Base-by-base conservation (phyloP, 257 asterid genomes). In the Ilex asprella region DNA sequence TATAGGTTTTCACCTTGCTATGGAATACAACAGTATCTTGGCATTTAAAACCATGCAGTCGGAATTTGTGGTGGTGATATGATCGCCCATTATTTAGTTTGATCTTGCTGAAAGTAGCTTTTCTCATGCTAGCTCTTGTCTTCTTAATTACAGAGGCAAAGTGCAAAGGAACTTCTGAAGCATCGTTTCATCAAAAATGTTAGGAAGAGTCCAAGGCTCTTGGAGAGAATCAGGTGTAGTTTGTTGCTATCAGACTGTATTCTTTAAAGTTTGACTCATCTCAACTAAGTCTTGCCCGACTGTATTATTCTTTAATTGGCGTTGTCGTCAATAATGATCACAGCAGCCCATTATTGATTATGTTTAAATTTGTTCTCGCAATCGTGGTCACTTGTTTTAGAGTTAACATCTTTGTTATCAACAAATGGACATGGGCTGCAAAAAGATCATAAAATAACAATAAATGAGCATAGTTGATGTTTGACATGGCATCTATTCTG, bases 141-240 rank as follows among this genome's bases (percentile, higher is more conserved):
- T 66, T 56, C 58, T 55, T 63, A 53, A 68, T 68, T 65, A 30
- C 62, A 93, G 99, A 85, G 99, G 79, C 86, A 86, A 72, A 89
- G 96, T 81, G 99, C 99, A 10, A 93, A 81, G 81, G 99, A 93
- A 73, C 92, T 93, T 61, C 81, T 89, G 56, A 93, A 82, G 90
- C 96, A 85, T 67, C 96, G 96, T 10, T 89, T 93, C 69, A 82
- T 93, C 68, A 84, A 81, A 84, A 89, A 72, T 74, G 97, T 94
- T 54, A 81, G 96, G 77, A 93, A 79, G 84, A 89, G 95, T 73
- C 95, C 96, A 41, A 82, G 85, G 81, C 96, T 93, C 70, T 69
- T 87, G 80, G 99, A 93, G 82, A 79, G 92, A 82, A 93, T 93
- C 89, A 87, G 95, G 99, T 93, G 30, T 52, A 67, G 64, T 53